Base-by-base conservation (phyloP, 1,284 basidiomycete species). In the Rhizoctonia solani region DNA sequence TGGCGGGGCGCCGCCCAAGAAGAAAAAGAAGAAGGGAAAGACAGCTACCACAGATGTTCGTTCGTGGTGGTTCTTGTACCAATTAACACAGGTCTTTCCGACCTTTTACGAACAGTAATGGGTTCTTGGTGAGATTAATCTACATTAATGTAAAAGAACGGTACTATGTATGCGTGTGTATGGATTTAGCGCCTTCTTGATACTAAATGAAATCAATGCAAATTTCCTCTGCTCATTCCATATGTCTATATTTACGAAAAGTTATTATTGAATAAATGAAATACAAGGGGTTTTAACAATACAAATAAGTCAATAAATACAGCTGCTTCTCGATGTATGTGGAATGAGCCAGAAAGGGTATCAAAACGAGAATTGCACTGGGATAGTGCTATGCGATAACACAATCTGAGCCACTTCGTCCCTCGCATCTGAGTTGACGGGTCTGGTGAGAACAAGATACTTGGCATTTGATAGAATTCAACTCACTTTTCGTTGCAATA, bases 51-150 rank as follows among this genome's bases (percentile, higher is more conserved):
- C 63, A 3, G 52, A 30, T n/a, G 50, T 39, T 5, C 63, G 63
- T 16, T 66, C 63, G 13, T 66, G 63, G 63, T 66, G 63, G 63
- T 66, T 66, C 14, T 27, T 66, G 14, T 66, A 54, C 30, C 63
- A 66, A 42, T 47, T 66, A 25, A 41, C 29, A 19, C 63, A 66
- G 27, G 53, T 66, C 19, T 66, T 54, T 30, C 63, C 63, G 14
- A 66, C 63, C 16, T 66, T 66, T 34, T 44, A 54, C 6, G 23
- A 39, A 6, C 47, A 66, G 63, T 66, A 16, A 54, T 23, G 13
- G 21, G 21, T 11, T 34, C 23, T 21, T 21, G 5, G 34, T 47
- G 52, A 32, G 32, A 4, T 4, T 8, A 52, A 16, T 27, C 21
- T 27, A 21, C 5, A 21, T 4, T 44, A 16, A 16, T 5, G 6